Evolutionary conservation across 331 rosid genomes (phyloP).

Genomic region (Telfairia occidentalis): DNA sequence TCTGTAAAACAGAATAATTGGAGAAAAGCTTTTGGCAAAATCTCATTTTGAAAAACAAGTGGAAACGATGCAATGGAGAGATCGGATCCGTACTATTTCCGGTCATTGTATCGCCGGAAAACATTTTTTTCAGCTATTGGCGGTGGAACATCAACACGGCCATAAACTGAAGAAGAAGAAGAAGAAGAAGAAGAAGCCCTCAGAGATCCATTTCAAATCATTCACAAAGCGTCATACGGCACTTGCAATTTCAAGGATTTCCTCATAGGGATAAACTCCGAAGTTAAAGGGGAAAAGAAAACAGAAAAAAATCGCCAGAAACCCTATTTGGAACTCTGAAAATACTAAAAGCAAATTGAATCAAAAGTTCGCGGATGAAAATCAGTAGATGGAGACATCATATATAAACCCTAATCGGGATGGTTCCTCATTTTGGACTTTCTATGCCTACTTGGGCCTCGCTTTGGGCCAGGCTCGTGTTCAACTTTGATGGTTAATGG

Average conservation of each 20-base stretch:
- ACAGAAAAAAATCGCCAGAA: background rate
- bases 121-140: background rate
- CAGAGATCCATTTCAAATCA: conserved; percentile 34
- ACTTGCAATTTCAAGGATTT: conserved; percentile 67
- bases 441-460: background rate
- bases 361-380: background rate
- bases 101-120: background rate
- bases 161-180: background rate
- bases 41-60: background rate
- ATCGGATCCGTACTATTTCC: background rate
- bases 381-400: background rate
- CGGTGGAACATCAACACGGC: background rate
- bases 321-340: background rate
- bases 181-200: conserved; percentile 11
- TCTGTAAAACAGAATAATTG: background rate
- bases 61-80: background rate
- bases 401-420: background rate
- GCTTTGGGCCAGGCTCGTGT: background rate
- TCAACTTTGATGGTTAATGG: background rate
- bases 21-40: background rate
- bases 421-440: background rate
- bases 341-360: background rate
- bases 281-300: no score
- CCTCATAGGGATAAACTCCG: conserved; percentile 34
- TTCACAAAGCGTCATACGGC: conserved; percentile 65